Conservation (phyloP, 2,329 filamentous ascomycete species). For the Fusarium newnesense region DNA sequence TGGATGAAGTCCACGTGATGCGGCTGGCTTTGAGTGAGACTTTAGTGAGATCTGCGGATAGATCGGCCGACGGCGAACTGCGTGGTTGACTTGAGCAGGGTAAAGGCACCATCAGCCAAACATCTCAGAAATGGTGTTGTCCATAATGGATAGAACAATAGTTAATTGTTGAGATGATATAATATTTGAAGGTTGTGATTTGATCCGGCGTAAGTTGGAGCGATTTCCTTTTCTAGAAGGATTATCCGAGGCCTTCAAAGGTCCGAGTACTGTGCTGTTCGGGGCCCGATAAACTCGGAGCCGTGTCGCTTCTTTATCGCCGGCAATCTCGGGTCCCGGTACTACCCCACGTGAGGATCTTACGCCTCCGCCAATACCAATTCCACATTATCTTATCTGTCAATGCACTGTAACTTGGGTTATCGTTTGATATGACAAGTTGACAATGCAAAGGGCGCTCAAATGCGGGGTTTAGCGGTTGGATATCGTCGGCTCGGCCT, state of each 20-base stretch:
- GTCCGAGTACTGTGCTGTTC: neutral
- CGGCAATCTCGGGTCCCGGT: neutral
- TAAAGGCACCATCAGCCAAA: neutral
- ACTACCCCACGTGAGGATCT: neutral
- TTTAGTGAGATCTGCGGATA: neutral
- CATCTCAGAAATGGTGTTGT: accelerated
- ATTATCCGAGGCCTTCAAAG: neutral
- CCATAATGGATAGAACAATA: no score
- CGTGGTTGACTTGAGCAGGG: neutral
- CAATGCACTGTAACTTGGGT: neutral
- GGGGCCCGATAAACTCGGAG: neutral
- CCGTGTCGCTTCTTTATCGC: neutral
- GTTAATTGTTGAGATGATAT: accelerated
- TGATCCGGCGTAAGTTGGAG: accelerated
- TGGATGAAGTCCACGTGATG: neutral
- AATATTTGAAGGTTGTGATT: no score
- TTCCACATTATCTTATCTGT: neutral
- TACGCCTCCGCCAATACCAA: neutral
- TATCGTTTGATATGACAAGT: conserved; percentile 11
- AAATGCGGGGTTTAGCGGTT: conserved; percentile 22
- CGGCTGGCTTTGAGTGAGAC: neutral
- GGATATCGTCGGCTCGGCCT: conserved; percentile 29
- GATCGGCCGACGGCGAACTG: neutral
- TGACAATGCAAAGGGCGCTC: conserved; percentile 17
- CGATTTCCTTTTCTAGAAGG: neutral